Evolutionary conservation across 1,284 basidiomycete genomes (phyloP).

Genomic region (Vanrija sp.): DNA sequence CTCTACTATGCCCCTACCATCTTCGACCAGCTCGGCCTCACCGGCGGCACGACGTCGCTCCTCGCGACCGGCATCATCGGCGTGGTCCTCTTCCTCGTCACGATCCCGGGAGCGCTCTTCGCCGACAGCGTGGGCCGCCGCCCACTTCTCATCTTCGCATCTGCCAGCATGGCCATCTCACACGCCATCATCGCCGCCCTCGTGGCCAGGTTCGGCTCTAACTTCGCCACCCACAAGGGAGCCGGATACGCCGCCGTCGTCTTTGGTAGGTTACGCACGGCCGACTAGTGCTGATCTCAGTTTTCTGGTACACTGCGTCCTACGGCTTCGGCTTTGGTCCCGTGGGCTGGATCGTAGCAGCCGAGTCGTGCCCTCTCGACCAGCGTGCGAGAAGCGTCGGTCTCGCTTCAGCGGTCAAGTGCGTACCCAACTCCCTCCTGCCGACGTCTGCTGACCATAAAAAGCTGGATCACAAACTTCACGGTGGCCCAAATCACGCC

Average conservation of each 20-base stretch:
- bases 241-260: conserved; percentile 28
- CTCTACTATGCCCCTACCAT: conserved; percentile 38
- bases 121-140: conserved; percentile 45
- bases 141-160: conserved; percentile 33
- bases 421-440: neutral
- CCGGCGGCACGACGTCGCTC: conserved; percentile 29
- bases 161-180: conserved; percentile 11
- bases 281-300: neutral
- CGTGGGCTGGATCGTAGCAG: conserved; percentile 16
- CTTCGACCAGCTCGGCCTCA: conserved; percentile 39
- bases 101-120: conserved; percentile 34
- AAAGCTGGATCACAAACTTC: conserved; percentile 11
- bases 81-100: conserved; percentile 37
- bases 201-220: conserved; percentile 20
- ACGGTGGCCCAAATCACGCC: conserved; percentile 25
- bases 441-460: neutral
- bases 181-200: conserved; percentile 30
- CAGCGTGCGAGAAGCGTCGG: conserved; percentile 12
- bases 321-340: conserved; percentile 15
- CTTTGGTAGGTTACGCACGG: conserved; percentile 4
- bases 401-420: conserved; percentile 8
- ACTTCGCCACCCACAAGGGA: conserved; percentile 19
- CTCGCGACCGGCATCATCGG: conserved; percentile 42
- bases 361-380: conserved; percentile 16
- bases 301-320: neutral